Evolutionary conservation across 352 stramenopile species (phyloP), one percentile per base, ranked within the genome.

Genomic region (Globisporangium splendens): DNA sequence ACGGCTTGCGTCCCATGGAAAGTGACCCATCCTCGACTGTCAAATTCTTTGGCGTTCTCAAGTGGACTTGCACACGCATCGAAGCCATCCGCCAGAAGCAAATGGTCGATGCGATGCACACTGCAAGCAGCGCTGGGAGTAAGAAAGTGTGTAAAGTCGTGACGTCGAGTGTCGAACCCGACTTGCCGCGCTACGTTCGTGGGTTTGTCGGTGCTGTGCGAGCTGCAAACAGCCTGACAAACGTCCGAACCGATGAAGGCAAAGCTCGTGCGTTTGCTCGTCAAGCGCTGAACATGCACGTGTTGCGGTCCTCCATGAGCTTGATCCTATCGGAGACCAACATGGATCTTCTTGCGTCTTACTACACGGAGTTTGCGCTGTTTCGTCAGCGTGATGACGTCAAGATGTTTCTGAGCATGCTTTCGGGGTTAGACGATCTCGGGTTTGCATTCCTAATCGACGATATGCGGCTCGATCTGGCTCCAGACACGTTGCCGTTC

Each of bases 41-140:
- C 67, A 89, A 94, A 56, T 94, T 92, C 68, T 94, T 92, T 48
- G 84, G 84, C 17, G 72, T 91, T 5, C 77, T 89, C 60, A 94
- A 94, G 68, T 94, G 84, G 84, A 91, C 82, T 13, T 94, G 82
- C 68, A 89, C 84, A 28, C 70, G 84, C 39, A 73, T 94, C 41
- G 81, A 88, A 59, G 77, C 81, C 14, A 79, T 92, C 46, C 76
- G 80, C 20, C 73, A 86, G 66, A 77, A 78, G 52, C 83, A 89
- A 54, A 69, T 83, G 66, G 59, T 89, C 42, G 68, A 87, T 18
- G 78, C 72, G 43, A 87, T 90, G 73, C 77, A 85, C n/a, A 68
- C 67, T 17, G 77, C 70, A 13, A 58, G 50, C 41, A 46, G 41
- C 18, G 61, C 46, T 11, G 46, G 58, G 8, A 70, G 57, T 44